Conservation (phyloP, 768 basidiomycete species). For the Vararia minispora region DNA sequence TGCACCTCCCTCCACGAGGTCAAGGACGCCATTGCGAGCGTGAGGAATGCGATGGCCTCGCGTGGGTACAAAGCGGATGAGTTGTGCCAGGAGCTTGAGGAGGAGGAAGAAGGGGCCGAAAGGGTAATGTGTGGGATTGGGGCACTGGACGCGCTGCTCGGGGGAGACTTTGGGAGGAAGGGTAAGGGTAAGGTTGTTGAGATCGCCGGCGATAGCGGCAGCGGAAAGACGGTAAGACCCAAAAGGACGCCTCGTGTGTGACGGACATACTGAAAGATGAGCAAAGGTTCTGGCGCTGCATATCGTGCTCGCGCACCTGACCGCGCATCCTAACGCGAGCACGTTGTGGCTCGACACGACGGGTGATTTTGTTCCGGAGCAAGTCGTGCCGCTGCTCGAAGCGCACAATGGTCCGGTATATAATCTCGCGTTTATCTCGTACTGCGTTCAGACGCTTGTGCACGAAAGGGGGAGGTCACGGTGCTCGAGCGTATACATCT, state of each 20-base stretch:
- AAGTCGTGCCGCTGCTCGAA: slow-evolving; percentile 3
- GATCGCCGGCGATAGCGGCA: slow-evolving; percentile 51
- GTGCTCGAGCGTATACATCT: slow-evolving; percentile 2
- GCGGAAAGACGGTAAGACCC: slow-evolving; percentile 59
- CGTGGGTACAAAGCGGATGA: slow-evolving; percentile 19
- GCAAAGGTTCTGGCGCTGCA: slow-evolving; percentile 59
- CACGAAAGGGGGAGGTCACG: not conserved
- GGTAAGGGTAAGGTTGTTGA: slow-evolving; percentile 41
- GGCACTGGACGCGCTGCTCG: slow-evolving; percentile 41
- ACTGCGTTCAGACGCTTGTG: slow-evolving; percentile 6
- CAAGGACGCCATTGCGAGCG: slow-evolving; percentile 6
- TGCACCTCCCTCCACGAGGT: slow-evolving; percentile 9
- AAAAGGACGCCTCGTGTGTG: slow-evolving; percentile 2
- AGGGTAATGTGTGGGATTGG: slow-evolving; percentile 27
- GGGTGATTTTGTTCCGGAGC: slow-evolving; percentile 40
- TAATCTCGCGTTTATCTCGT: slow-evolving; percentile 2
- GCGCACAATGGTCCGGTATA: slow-evolving; percentile 5
- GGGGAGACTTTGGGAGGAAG: slow-evolving; percentile 30
- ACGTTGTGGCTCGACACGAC: slow-evolving; percentile 66
- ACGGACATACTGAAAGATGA: too few relatives aligned
- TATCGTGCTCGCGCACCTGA: slow-evolving; percentile 43
- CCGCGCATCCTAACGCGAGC: slow-evolving; percentile 22
- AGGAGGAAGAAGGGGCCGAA: slow-evolving; percentile 16
- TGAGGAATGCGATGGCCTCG: slow-evolving; percentile 4
- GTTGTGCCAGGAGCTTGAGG: slow-evolving; percentile 17